phyloP scores from a whole-genome alignment of 2,329 filamentous ascomycete genomes.

The Achaetomium macrosporum region DNA sequence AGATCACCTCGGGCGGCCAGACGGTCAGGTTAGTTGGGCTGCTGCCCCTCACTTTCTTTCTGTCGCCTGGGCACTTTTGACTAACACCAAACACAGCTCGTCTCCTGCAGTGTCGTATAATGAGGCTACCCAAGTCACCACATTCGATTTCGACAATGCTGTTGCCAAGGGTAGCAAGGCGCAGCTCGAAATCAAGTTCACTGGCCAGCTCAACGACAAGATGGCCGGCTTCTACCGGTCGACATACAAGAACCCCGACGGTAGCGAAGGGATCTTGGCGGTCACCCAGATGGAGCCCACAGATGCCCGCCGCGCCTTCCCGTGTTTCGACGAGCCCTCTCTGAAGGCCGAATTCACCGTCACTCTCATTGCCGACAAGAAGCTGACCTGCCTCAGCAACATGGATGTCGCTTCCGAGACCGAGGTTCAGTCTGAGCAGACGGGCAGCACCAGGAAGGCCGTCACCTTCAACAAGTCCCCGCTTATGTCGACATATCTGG shows the following conservation, averaged over 20 bases:
- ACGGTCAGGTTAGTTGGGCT: constrained; percentile 36
- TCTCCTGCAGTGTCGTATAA: constrained; percentile 66
- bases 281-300: constrained; percentile 96
- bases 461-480: constrained; percentile 91
- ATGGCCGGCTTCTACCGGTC: constrained; percentile 89
- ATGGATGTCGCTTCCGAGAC: constrained; percentile 87
- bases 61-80: neutral
- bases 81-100: constrained; percentile 43
- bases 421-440: constrained; percentile 60
- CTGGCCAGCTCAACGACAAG: constrained; percentile 76
- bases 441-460: constrained; percentile 65
- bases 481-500: constrained; percentile 90
- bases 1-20: constrained; percentile 56
- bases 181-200: constrained; percentile 70
- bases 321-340: constrained; percentile 93
- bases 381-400: constrained; percentile 88
- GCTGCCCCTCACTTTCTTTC: constrained; percentile 10
- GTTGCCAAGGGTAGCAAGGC: constrained; percentile 72
- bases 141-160: constrained; percentile 68
- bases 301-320: constrained; percentile 86
- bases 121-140: constrained; percentile 74
- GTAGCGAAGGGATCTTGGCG: constrained; percentile 74
- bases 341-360: constrained; percentile 91
- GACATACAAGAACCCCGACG: constrained; percentile 79
- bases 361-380: constrained; percentile 83